phyloP scores from a whole-genome alignment of 306 rosid genomes.

The Cucumis cinereus region DNA sequence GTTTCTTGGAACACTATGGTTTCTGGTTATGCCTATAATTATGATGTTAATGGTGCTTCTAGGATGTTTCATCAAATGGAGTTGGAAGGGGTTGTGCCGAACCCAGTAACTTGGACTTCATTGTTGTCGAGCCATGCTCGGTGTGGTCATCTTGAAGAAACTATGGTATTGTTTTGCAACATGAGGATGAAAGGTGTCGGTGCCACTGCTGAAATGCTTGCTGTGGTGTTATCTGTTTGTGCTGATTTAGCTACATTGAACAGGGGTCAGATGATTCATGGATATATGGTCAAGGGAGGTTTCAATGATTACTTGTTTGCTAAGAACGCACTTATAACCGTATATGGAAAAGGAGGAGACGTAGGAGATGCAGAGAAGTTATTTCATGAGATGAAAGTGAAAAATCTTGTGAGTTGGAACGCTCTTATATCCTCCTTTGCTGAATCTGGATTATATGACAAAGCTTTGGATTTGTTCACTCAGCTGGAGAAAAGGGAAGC shows the following conservation, averaged over 20 bases:
- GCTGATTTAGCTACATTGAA: conserved; percentile 39
- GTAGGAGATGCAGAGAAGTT: conserved; percentile 35
- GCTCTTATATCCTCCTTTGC: conserved; percentile 63
- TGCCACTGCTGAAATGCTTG: conserved; percentile 54
- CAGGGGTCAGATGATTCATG: conserved; percentile 46
- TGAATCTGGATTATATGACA: conserved; percentile 60
- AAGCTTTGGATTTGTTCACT: conserved; percentile 44
- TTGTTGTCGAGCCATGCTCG: conserved; percentile 66
- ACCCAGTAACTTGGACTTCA: conserved; percentile 76
- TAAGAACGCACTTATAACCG: conserved; percentile 49
- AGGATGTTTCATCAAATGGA: conserved; percentile 51
- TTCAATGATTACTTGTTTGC: conserved; percentile 58
- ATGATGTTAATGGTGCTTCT: conserved; percentile 45
- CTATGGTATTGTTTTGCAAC: conserved; percentile 36
- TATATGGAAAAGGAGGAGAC: conserved; percentile 52
- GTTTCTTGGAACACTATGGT: conserved; percentile 69
- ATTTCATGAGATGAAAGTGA: conserved; percentile 41
- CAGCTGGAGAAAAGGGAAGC: conserved; percentile 29
- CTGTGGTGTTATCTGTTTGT: conserved; percentile 69
- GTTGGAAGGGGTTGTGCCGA: conserved; percentile 42
- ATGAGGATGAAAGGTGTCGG: conserved; percentile 39
- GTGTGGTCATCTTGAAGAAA: conserved; percentile 39
- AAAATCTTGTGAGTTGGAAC: conserved; percentile 72
- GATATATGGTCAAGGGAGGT: conserved; percentile 58
- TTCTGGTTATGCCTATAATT: conserved; percentile 55